These are phyloP conservation scores for Penicillium longicatenatum DNA, from an alignment of 495 filamentous ascomycete genomes.

Conservation along the genomic window DNA sequence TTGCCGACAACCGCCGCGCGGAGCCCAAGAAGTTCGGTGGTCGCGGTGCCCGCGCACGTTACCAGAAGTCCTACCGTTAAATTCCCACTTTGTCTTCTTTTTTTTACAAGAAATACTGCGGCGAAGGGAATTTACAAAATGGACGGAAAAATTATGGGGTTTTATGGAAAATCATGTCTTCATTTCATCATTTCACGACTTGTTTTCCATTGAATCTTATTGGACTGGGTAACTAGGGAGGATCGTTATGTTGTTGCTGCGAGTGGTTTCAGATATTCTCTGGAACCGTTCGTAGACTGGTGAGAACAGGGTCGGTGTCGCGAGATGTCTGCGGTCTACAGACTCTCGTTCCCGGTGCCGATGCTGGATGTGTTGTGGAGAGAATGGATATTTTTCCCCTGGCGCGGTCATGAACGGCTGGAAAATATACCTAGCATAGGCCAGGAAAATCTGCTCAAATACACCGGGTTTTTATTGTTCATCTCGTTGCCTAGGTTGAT, in stretches of 20 bases:
- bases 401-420: slow-evolving; percentile 34
- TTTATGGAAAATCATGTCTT: slow-evolving; percentile 23
- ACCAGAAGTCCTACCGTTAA: slow-evolving; percentile 88
- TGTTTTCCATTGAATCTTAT: slow-evolving; percentile 26
- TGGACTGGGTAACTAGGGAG: slow-evolving; percentile 29
- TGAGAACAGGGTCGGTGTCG: slow-evolving; percentile 25
- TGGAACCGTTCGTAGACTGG: slow-evolving; percentile 12
- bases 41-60: slow-evolving; percentile 90
- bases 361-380: slow-evolving; percentile 24
- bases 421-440: slow-evolving; percentile 41
- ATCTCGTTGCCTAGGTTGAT: slow-evolving; percentile 38
- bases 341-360: slow-evolving; percentile 27
- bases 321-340: slow-evolving; percentile 18
- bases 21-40: slow-evolving; percentile 89
- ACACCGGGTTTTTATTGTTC: slow-evolving; percentile 37
- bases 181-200: slow-evolving; percentile 29
- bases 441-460: slow-evolving; percentile 41
- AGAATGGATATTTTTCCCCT: slow-evolving; percentile 33
- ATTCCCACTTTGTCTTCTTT: slow-evolving; percentile 20
- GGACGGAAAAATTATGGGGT: slow-evolving; percentile 17
- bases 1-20: slow-evolving; percentile 94
- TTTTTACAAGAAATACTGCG: slow-evolving; percentile 10
- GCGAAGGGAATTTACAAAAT: slow-evolving; percentile 25
- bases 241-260: slow-evolving; percentile 22
- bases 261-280: slow-evolving; percentile 18